A percentile compares a stretch with the other conserved stretches of the same genome.
phyloP scores from a whole-genome alignment of 129 eudicot genomes.

The Arctium minus region DNA sequence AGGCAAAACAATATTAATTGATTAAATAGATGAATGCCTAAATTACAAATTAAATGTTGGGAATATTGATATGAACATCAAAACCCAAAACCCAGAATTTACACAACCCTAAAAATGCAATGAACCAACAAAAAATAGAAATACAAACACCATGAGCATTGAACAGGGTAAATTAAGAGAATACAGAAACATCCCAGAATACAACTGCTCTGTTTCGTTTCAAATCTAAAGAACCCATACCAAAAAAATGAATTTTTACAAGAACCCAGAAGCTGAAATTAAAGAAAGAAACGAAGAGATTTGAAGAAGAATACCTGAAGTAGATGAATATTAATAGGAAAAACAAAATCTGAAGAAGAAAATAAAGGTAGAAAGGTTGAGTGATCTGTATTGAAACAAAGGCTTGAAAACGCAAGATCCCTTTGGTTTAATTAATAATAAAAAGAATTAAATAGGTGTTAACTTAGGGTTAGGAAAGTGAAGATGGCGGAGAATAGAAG shows the following conservation, averaged over 20 bases:
- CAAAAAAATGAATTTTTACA: background rate
- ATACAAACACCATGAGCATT: background rate
- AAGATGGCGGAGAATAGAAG: slow-evolving; percentile 28
- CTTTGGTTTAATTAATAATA: background rate
- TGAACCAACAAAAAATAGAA: background rate
- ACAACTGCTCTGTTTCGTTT: background rate
- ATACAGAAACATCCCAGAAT: background rate
- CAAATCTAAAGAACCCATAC: slow-evolving; percentile 2
- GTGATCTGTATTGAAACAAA: slow-evolving; percentile 17
- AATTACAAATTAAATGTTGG: background rate
- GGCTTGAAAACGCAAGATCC: slow-evolving; percentile 11
- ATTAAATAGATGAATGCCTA: background rate
- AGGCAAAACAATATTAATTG: background rate
- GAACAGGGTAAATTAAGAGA: background rate
- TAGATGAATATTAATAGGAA: slow-evolving; percentile 10
- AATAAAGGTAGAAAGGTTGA: slow-evolving; percentile 15
- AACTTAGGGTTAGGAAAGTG: slow-evolving; percentile 29
- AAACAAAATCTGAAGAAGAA: background rate
- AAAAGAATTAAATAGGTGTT: background rate
- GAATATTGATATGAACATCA: background rate
- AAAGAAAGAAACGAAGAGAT: background rate
- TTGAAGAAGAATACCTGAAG: slow-evolving; percentile 25
- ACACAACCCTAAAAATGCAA: slow-evolving; percentile 19
- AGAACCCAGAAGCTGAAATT: slow-evolving; percentile 10
- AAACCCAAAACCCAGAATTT: slow-evolving; percentile 28